A percentile compares a stretch with the other conserved stretches of the same genome.
Conservation (phyloP, 129 eudicot genomes). For the Centella asiatica region DNA sequence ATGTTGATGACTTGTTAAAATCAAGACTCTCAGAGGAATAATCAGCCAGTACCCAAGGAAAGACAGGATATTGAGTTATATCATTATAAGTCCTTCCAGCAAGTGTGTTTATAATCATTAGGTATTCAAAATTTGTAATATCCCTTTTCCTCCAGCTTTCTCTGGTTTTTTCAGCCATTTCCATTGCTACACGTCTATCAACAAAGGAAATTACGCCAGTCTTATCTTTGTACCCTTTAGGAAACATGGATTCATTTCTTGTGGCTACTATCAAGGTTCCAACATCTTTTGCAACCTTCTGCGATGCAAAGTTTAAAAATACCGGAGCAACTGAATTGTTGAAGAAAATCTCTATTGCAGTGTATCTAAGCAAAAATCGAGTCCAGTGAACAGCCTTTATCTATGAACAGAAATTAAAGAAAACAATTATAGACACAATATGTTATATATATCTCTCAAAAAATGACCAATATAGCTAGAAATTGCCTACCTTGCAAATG, state of each 20-base stretch:
- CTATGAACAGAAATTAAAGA: constrained; percentile 31
- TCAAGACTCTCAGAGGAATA: constrained; percentile 84
- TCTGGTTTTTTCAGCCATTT: constrained; percentile 89
- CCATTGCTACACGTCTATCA: constrained; percentile 86
- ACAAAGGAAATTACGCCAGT: constrained; percentile 69
- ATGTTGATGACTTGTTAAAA: constrained; percentile 89
- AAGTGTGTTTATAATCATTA: constrained; percentile 87
- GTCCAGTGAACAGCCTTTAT: constrained; percentile 98
- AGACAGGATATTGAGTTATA: constrained; percentile 91
- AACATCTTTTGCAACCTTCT: constrained; percentile 81
- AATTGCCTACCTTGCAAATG: constrained; percentile 51
- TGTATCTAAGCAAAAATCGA: constrained; percentile 86
- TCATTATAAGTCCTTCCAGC: constrained; percentile 97
- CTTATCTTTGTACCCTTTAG: constrained; percentile 74
- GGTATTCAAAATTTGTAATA: constrained; percentile 87
- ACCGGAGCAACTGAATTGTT: constrained; percentile 71
- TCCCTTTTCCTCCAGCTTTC: constrained; percentile 99
- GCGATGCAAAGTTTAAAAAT: constrained; percentile 82
- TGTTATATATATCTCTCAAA: background rate
- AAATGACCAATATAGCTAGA: background rate
- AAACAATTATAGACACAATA: constrained; percentile 4
- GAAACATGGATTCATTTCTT: constrained; percentile 60
- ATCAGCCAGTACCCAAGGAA: constrained; percentile 95
- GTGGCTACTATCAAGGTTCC: constrained; percentile 75
- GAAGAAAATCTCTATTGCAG: constrained; percentile 93